Base-by-base conservation (phyloP, 164 flowering plant species). In the Sextonia rubra region DNA sequence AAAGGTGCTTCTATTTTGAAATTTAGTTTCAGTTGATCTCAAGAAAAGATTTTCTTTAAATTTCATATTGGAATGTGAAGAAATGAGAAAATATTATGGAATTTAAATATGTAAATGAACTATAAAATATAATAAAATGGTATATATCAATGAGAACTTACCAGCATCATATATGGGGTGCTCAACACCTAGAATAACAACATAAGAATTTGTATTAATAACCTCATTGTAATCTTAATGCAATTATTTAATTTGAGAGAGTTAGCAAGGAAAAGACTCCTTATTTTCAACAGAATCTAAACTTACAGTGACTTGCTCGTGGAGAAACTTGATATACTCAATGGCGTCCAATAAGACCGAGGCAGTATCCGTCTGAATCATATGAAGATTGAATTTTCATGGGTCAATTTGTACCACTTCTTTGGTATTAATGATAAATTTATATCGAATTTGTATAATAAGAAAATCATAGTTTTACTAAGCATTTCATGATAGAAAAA, bases 271-370 rank as follows among this genome's bases (percentile, higher is more conserved):
- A 30, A 29, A 64, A 15, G 1, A 1, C 7, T 66, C 2, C 23
- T 61, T 61, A 14, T 61, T 22, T 23, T 22, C 24, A 66, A 37
- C 7, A 11, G 11, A 1, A 26, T 61, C 23, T 12, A 12, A 25
- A 72, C 74, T 72, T 65, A 72, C 74, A 65, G 62, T 56, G 25
- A 72, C 69, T 72, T 72, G 74, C 48, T 64, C 74, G 27, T 72
- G 74, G 37, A 72, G 68, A 26, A 64, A 64, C 60, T 72, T 72
- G 69, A 72, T 72, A 69, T 72, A 72, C 20, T 49, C 69, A 52
- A 72, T 72, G 17, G 74, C 61, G 18, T 72, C 74, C 12, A 64
- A 27, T 37, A 72, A 37, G 18, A 72, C 74, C 2, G 74, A 72
- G 22, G 74, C 74, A 64, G 74, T 72, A 17, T 72, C 74, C 18